Evolutionary conservation across 352 stramenopile species (phyloP).

Genomic region (Pythium aristosporum): DNA sequence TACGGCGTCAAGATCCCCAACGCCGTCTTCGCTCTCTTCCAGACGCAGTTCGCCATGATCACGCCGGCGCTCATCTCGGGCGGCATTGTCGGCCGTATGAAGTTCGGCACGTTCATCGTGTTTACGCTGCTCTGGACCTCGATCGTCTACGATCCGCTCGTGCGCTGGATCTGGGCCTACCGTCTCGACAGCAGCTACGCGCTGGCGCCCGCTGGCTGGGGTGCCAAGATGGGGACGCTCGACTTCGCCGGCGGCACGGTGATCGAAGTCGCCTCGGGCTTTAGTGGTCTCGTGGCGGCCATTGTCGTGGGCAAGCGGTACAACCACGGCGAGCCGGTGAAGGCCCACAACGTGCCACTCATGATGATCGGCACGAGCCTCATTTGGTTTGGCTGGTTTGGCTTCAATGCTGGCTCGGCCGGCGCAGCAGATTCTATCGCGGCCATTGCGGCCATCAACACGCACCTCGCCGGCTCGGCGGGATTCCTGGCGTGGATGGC

Average conservation of each 20-base stretch:
- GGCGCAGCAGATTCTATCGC: slow-evolving; percentile 61
- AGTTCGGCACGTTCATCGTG: slow-evolving; percentile 66
- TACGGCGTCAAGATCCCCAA: slow-evolving; percentile 69
- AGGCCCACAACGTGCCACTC: slow-evolving; percentile 82
- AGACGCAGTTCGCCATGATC: slow-evolving; percentile 86
- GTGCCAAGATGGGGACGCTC: slow-evolving; percentile 65
- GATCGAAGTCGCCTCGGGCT: slow-evolving; percentile 83
- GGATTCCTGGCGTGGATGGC: slow-evolving; percentile 71
- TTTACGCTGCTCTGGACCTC: slow-evolving; percentile 83
- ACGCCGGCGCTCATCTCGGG: slow-evolving; percentile 71
- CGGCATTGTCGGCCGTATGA: slow-evolving; percentile 82
- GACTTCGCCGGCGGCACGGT: slow-evolving; percentile 87
- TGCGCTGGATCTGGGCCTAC: slow-evolving; percentile 79
- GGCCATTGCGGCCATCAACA: slow-evolving; percentile 70
- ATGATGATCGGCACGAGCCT: slow-evolving; percentile 81
- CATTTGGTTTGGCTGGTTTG: slow-evolving; percentile 86
- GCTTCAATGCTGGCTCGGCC: slow-evolving; percentile 75
- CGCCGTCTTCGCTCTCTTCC: slow-evolving; percentile 75
- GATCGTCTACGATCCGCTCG: slow-evolving; percentile 83
- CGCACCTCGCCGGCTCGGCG: slow-evolving; percentile 57
- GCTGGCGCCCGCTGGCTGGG: slow-evolving; percentile 52
- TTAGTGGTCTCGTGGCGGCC: slow-evolving; percentile 67
- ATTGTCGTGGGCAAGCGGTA: slow-evolving; percentile 72
- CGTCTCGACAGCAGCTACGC: slow-evolving; percentile 57
- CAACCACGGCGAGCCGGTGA: slow-evolving; percentile 67